Evolutionary conservation across 192 early-diverging fungal species (phyloP), one percentile per base, ranked within the genome.

Genomic region (Backusella tarrabulga): DNA sequence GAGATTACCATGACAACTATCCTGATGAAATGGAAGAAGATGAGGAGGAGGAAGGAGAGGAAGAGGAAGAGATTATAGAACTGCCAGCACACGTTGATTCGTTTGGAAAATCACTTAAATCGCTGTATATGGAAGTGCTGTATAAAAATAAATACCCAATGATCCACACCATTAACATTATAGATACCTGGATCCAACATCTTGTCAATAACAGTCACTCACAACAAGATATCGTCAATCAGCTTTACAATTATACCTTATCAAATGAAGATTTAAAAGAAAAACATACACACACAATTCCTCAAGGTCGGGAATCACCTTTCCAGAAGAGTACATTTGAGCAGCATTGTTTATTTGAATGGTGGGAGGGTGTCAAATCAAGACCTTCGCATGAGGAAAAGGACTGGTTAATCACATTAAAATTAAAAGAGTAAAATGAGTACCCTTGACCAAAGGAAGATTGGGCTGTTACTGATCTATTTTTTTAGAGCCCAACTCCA

Each of bases 341-440:
- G 2, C 68, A 70, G 21, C 23, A 23, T 40, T 70, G 21, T 15
- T 21, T 70, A 8, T n/a, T 38, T 70, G 68, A 70, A 11, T 70
- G 68, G 68, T 70, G 68, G 68, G 68, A 70, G 4, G 7, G 38
- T 70, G 68, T 70, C 21, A 70, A 70, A 3, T 40, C 68, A 36
- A 38, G n/a, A n/a, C 68, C 34, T 36, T 21, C 35, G 4, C 12
- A n/a, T 38, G 34, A 41, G 19, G 36, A 70, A 36, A 70, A 70
- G 11, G 21, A 41, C 9, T 40, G 68, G 34, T 41, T 17, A n/a
- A 70, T n/a, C 17, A 70, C 38, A 38, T 38, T 70, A 26, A 70
- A 70, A 41, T 40, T 70, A 26, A 70, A 70, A 70, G 68, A 70
- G 68, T 70, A 70, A 70, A 35, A 29, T 11, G 26, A 63, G 23